phyloP scores from a whole-genome alignment of 2,329 filamentous ascomycete genomes.

The Penicillium sp. region DNA sequence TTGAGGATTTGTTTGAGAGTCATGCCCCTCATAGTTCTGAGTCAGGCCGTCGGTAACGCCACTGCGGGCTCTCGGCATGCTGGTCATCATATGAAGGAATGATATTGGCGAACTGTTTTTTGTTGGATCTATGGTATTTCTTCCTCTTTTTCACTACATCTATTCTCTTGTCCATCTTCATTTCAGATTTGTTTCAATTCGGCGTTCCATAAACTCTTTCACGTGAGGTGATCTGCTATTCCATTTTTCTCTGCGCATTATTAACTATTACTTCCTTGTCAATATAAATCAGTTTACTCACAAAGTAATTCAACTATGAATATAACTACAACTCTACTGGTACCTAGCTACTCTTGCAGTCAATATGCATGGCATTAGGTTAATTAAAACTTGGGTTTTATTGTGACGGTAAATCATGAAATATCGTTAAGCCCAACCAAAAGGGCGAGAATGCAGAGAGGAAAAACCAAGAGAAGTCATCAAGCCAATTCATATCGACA shows the following conservation, averaged over 20 bases:
- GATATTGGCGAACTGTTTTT: not conserved
- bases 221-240: not conserved
- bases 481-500: not conserved
- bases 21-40: conserved; percentile 43
- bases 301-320: not conserved
- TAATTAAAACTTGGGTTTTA: not conserved
- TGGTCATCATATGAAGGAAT: not conserved
- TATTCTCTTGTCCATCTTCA: not conserved
- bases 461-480: not conserved
- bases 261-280: not conserved
- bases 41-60: conserved; percentile 9
- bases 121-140: not conserved
- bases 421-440: not conserved
- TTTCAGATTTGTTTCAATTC: not conserved
- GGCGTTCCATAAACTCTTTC: conserved; percentile 1
- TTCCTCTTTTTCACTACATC: not conserved
- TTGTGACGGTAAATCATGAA: not conserved
- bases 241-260: not conserved
- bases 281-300: not conserved
- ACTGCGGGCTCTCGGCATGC: not conserved
- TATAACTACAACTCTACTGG: not conserved
- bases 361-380: not conserved
- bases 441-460: not conserved
- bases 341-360: not conserved
- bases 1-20: conserved; percentile 85